Base-by-base conservation (phyloP, 2,329 filamentous ascomycete species). In the Hansfordia pulvinata region DNA sequence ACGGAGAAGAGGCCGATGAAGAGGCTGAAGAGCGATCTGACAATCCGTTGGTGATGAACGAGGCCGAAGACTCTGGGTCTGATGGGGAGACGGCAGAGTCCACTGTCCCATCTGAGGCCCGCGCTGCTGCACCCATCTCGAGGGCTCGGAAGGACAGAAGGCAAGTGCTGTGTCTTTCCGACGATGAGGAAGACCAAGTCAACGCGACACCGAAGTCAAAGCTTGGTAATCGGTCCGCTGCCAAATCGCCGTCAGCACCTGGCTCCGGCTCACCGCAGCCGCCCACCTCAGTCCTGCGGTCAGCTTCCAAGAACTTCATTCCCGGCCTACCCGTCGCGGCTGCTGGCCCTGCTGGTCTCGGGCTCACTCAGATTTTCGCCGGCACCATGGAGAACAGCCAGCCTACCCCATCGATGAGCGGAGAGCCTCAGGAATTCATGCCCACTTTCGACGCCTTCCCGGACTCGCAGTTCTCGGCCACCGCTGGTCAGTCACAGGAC, bases 331-430 rank as follows among this genome's bases (percentile, higher is more conserved):
- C 75, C 3, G 60, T 76, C 4, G 51, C 62, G 6, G 41, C 42
- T 7, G 53, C 54, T 13, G 67, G 62, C 0, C 62, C 70, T 13
- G 72, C 70, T 19, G 73, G 72, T 3, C 55, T 93, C 21, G 80
- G 83, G 8, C 62, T 93, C 23, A 92, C 84, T 0, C 86, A 93
- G 42, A 88, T 90, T 35, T 94, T 93, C 46, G 81, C 80, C 5
- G 83, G 83, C 9, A 93, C 85, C 1, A 79, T 94, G 72, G 84
- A 81, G 25, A 73, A 60, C 47, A 71, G 63, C 38, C 64, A 71
- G 39, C 40, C 38, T 29, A 40, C 38, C 11, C 21, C 18, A 10
- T 40, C 43, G 10, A 35, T 35, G 10, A 41, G 33, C 17, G 40
- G 39, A 17, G 49, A 64, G 11, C 63, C 62, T 6, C 51, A 59